These are phyloP conservation scores for Hygrophorus pudorinus DNA, from an alignment of 768 basidiomycete genomes.

Conservation along the genomic window DNA sequence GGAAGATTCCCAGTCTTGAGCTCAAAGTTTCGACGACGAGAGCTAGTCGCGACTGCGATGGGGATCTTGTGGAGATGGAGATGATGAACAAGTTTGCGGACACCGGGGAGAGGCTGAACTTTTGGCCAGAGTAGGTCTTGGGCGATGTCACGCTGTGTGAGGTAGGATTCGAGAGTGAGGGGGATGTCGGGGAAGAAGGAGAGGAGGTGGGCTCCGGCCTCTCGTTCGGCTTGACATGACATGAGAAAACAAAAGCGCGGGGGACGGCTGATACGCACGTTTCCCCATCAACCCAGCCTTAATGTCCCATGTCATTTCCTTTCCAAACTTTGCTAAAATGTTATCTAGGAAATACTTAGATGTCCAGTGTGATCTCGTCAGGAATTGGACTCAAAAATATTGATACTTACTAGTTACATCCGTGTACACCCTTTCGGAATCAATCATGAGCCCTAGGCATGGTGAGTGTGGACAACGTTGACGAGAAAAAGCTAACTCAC, in stretches of 20 bases:
- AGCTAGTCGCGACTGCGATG: slow-evolving; percentile 77
- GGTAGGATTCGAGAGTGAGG: slow-evolving; percentile 51
- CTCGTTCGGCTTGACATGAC: slow-evolving; percentile 43
- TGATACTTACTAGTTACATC: slow-evolving; percentile 54
- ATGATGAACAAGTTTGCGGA: slow-evolving; percentile 56
- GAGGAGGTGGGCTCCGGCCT: slow-evolving; percentile 56
- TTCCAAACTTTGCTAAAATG: slow-evolving; percentile 62
- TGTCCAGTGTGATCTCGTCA: not conserved
- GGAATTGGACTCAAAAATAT: not conserved
- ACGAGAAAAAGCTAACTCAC: slow-evolving; percentile 22
- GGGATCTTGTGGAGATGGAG: slow-evolving; percentile 59
- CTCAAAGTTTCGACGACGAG: slow-evolving; percentile 50
- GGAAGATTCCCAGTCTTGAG: slow-evolving; percentile 58
- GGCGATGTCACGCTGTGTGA: slow-evolving; percentile 40
- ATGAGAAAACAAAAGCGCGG: not conserved
- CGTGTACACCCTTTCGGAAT: slow-evolving; percentile 70
- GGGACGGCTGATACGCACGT: slow-evolving; percentile 31
- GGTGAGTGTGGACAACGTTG: not conserved
- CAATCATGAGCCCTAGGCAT: slow-evolving; percentile 55
- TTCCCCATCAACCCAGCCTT: slow-evolving; percentile 88
- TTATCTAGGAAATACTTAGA: slow-evolving; percentile 35
- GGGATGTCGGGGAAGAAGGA: slow-evolving; percentile 70
- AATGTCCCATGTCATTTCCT: slow-evolving; percentile 80
- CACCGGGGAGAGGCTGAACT: slow-evolving; percentile 67
- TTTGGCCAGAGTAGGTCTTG: slow-evolving; percentile 64